Base-by-base conservation (phyloP, 805 yeast species). In the Metschnikowia gruessii region DNA sequence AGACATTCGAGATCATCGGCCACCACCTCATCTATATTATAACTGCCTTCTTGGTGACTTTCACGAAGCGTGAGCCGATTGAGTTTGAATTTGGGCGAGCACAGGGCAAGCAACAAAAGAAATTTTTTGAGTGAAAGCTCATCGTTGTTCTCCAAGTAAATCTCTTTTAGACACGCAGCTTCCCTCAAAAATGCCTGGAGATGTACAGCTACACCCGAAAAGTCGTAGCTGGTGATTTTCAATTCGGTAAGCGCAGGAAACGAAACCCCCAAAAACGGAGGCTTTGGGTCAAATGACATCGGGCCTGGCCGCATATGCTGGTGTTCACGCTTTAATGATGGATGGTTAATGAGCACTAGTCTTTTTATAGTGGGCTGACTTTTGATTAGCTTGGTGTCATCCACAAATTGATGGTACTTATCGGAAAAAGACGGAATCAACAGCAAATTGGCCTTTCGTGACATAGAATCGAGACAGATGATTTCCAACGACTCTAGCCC, bases 121-220 rank as follows among this genome's bases (percentile, higher is more conserved):
- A 70, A 61, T 24, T 54, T 53, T 12, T 58, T 50, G 17, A 71
- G 43, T 5, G 64, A 44, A 19, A 70, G 56, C 22, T 58, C 58
- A 8, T 48, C 49, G 49, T 70, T 70, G 50, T 70, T 66, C 43
- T 72, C 76, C 21, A 71, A 46, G 22, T 60, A 57, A 2, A 71
- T 13, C 8, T 41, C 45, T 3, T 33, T 37, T 31, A 46, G 40
- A 5, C 19, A 36, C 3, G 42, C 19, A 10, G 40, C 29, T 3
- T 35, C 36, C 16, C 40, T 32, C 11, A 41, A 21, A 11, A 46
- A 46, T 1, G 39, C 13, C 33, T 41, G 45, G 2, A 46, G 30
- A 1, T 26, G 34, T 2, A 32, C 45, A 7, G 65, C 58, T 10
- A 49, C 46, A 34, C 61, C 58, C 1, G 42, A 39, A 41, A 71